Conservation (phyloP, 2,329 filamentous ascomycete species). For the Fusarium protoensiforme region DNA sequence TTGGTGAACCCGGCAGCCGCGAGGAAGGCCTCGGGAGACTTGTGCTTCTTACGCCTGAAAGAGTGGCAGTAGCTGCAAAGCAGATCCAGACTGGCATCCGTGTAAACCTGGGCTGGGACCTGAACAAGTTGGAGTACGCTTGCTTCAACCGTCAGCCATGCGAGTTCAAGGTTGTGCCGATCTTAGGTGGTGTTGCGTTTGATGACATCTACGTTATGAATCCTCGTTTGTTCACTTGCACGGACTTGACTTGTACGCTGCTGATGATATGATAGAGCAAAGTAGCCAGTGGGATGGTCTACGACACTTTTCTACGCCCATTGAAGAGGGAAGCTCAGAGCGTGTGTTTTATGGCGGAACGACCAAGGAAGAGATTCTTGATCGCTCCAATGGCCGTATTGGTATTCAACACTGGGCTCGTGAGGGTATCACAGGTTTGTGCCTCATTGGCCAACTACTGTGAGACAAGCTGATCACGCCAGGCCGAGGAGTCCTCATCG, state of each 20-base stretch:
- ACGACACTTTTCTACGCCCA: constrained; percentile 59
- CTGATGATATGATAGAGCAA: constrained; percentile 45
- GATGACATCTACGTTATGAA: constrained; percentile 63
- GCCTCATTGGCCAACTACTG: rapidly evolving
- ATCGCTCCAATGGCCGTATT: constrained; percentile 55
- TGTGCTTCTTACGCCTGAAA: constrained; percentile 62
- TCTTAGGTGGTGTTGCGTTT: constrained; percentile 59
- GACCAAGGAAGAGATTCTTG: constrained; percentile 57
- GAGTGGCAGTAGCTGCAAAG: constrained; percentile 57
- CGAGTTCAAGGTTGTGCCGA: constrained; percentile 60
- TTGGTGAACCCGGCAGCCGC: constrained; percentile 54
- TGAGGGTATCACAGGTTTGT: constrained; percentile 50
- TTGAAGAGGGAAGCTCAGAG: constrained; percentile 47
- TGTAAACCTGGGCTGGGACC: constrained; percentile 65
- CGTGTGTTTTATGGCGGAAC: constrained; percentile 62
- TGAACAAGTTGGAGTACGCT: constrained; percentile 66
- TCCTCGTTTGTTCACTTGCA: constrained; percentile 44
- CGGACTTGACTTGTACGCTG: not conserved
- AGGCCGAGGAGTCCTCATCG: constrained; percentile 63
- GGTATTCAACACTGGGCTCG: constrained; percentile 60
- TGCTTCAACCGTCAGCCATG: constrained; percentile 63
- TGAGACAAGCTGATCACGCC: not conserved
- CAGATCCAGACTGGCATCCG: constrained; percentile 64
- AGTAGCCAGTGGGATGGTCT: constrained; percentile 64
- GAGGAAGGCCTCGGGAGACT: constrained; percentile 65